These are phyloP conservation scores for Talaromyces nanjingensis DNA, from an alignment of 495 filamentous ascomycete genomes.

Conservation along the genomic window DNA sequence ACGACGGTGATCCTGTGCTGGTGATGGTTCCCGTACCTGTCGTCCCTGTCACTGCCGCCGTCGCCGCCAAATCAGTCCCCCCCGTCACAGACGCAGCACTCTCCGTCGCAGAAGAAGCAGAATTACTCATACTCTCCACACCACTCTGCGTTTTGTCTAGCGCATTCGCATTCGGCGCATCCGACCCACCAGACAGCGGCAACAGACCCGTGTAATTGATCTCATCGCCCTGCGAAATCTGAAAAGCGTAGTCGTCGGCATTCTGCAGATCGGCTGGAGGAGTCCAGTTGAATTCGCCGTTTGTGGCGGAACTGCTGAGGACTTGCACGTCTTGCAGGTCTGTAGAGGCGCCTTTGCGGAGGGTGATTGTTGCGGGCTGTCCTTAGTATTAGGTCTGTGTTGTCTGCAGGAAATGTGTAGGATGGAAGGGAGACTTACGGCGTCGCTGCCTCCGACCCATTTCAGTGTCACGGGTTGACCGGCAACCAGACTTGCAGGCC, in stretches of 20 bases:
- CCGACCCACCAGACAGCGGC: constrained; percentile 17
- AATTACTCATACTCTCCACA: background rate
- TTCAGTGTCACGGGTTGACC: constrained; percentile 33
- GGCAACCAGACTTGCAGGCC: constrained; percentile 31
- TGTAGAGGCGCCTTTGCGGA: constrained; percentile 33
- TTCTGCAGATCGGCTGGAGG: constrained; percentile 28
- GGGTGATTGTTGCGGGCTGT: constrained; percentile 35
- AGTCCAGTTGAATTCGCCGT: constrained; percentile 35
- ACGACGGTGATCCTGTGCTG: background rate
- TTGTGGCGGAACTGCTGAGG: constrained; percentile 28
- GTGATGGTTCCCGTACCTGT: constrained; percentile 5
- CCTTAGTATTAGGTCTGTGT: background rate
- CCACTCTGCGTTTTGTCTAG: background rate
- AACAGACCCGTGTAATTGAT: constrained; percentile 42
- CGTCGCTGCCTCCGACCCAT: constrained; percentile 32
- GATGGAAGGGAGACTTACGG: constrained; percentile 17
- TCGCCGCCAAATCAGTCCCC: background rate
- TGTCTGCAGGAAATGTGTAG: background rate
- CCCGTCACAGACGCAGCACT: background rate
- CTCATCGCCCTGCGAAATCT: constrained; percentile 34
- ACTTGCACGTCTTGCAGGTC: constrained; percentile 34
- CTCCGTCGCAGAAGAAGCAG: constrained; percentile 14
- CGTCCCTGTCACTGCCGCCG: background rate
- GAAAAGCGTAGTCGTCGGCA: constrained; percentile 37
- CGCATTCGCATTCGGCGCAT: background rate